Conservation (phyloP, 164 flowering plant species). For the Vitis amurensis region DNA sequence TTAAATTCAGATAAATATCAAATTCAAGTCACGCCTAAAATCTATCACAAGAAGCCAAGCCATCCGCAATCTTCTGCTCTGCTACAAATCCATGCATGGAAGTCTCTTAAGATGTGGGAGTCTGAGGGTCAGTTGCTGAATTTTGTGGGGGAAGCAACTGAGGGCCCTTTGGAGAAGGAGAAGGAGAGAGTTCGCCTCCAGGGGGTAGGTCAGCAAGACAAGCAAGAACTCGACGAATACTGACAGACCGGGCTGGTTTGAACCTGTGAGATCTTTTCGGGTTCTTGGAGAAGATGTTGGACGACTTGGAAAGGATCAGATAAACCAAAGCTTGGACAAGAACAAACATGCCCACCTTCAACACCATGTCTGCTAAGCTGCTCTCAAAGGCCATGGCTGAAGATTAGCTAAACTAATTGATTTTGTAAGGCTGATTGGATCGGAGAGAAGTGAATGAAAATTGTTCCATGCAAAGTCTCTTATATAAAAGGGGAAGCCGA, state of each 20-base stretch:
- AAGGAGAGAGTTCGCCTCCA: conserved; percentile 36
- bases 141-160: too few species aligned
- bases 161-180: not conserved
- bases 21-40: too few species aligned
- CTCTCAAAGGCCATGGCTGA: conserved; percentile 22
- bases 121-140: too few species aligned
- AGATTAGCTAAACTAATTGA: too few species aligned
- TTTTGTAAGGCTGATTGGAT: not conserved
- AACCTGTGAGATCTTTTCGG: conserved; percentile 34
- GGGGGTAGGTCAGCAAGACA: conserved; percentile 45
- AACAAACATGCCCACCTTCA: conserved; percentile 47
- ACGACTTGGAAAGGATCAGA: conserved; percentile 60
- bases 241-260: conserved; percentile 42
- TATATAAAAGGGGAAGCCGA: too few species aligned
- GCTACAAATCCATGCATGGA: too few species aligned
- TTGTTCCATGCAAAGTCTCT: not conserved
- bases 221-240: conserved; percentile 43
- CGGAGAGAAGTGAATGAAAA: not conserved
- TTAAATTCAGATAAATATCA: too few species aligned
- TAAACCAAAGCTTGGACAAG: conserved; percentile 68
- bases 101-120: too few species aligned
- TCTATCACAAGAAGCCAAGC: too few species aligned
- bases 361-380: conserved; percentile 20
- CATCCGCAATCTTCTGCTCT: too few species aligned
- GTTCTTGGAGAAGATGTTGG: conserved; percentile 38